A percentile compares a stretch with the other conserved stretches of the same genome.
These are phyloP conservation scores for Deakozyma indianensis DNA, from an alignment of 805 yeast genomes.

Conservation along the genomic window DNA sequence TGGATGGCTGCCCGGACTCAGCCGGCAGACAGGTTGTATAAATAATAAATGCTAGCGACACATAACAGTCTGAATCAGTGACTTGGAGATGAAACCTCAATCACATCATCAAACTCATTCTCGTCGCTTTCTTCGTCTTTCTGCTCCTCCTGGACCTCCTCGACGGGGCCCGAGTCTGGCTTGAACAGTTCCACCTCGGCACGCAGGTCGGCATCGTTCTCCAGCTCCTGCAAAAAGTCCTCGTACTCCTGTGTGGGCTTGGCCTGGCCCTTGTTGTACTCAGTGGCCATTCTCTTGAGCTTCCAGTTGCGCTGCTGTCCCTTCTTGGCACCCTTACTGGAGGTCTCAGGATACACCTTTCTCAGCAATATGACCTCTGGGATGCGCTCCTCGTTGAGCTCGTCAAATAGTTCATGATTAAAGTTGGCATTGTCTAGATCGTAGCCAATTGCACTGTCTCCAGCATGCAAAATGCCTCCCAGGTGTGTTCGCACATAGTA, in stretches of 20 bases:
- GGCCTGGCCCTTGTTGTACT: slow-evolving; percentile 43
- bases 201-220: slow-evolving; percentile 83
- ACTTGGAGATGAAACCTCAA: no score
- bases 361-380: slow-evolving; percentile 84
- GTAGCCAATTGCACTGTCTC: slow-evolving; percentile 90
- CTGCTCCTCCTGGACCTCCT: slow-evolving; percentile 34
- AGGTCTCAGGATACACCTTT: slow-evolving; percentile 60
- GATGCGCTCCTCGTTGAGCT: slow-evolving; percentile 37
- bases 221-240: slow-evolving; percentile 81
- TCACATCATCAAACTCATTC: slow-evolving; percentile 72
- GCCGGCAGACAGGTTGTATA: no score
- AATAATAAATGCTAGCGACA: no score
- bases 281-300: slow-evolving; percentile 93
- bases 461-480: slow-evolving; percentile 91
- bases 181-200: slow-evolving; percentile 72
- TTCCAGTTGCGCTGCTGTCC: slow-evolving; percentile 88
- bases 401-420: slow-evolving; percentile 68
- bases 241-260: slow-evolving; percentile 86
- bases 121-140: slow-evolving; percentile 25
- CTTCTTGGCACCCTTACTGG: slow-evolving; percentile 46
- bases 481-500: slow-evolving; percentile 81
- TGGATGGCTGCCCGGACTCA: no score
- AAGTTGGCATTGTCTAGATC: slow-evolving; percentile 73
- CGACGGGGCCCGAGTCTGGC: slow-evolving; percentile 21
- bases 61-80: no score